Evolutionary conservation across 108 stramenopile genomes (phyloP).

Genomic region (Conticribra weissflogii): DNA sequence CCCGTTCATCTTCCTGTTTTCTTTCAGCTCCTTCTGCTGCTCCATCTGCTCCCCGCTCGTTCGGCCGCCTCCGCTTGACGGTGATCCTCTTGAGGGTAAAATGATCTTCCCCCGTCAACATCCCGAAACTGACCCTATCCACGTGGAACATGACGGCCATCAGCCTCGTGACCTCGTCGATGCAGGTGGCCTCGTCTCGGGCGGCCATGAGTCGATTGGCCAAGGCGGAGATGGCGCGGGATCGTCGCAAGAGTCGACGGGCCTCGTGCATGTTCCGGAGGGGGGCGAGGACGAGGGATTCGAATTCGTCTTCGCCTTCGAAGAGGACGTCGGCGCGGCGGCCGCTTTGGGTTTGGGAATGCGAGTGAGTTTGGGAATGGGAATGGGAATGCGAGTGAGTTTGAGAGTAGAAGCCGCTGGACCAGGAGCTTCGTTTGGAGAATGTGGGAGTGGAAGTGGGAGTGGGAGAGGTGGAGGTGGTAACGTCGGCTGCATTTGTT

Average conservation of each 20-base stretch:
- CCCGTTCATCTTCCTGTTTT: too few relatives aligned
- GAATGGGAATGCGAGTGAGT: too few relatives aligned
- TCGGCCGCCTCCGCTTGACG: too few relatives aligned
- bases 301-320: slow-evolving; percentile 44
- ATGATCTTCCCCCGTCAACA: slow-evolving; percentile 25
- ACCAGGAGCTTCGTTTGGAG: neutral
- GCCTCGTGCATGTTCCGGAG: slow-evolving; percentile 7
- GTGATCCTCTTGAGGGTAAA: slow-evolving; percentile 20
- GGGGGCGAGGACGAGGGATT: slow-evolving; percentile 1
- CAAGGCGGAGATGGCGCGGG: slow-evolving; percentile 36
- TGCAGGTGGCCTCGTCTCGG: slow-evolving; percentile 30
- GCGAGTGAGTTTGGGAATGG: too few relatives aligned
- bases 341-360: too few relatives aligned
- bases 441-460: too few relatives aligned
- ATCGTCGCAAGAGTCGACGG: slow-evolving; percentile 21
- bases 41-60: too few relatives aligned
- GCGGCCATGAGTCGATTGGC: slow-evolving; percentile 37
- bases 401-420: slow-evolving; percentile 15
- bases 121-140: slow-evolving; percentile 17
- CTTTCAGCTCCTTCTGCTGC: too few relatives aligned
- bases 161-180: slow-evolving; percentile 27
- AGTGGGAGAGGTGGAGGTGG: too few relatives aligned
- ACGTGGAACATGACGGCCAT: slow-evolving; percentile 27
- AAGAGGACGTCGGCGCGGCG: slow-evolving; percentile 36
- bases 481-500: too few relatives aligned